Base-by-base conservation (phyloP, 2,329 filamentous ascomycete species). In the Coniochaeta sp. region DNA sequence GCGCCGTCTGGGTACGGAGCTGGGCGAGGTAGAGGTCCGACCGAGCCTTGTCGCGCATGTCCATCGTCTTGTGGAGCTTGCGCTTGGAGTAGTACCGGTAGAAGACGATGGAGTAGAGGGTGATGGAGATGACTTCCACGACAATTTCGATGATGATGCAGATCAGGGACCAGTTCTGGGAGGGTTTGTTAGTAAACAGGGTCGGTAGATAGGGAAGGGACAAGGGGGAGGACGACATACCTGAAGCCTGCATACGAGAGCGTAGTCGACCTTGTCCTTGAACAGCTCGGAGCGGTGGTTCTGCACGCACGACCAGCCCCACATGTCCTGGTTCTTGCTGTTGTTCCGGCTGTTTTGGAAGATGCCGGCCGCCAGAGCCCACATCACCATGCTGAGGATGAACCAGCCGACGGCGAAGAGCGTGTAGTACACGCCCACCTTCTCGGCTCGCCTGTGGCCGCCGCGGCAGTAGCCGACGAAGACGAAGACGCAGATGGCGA, bases 71-170 rank as follows among this genome's bases (percentile, higher is more conserved):
- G 71, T 87, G 85, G 56, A 99, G 88, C 67, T 88, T 87, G 68
- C 90, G 87, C 81, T 97, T 99, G 59, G 88, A 91, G 82, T 91
- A 96, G 79, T 95, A 95, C 61, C 94, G 88, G 79, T 95, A 97
- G 77, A 97, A 96, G 67, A 96, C 85, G 65, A 96, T 81, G 64
- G 82, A 90, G 78, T 99, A 99, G 63, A 99, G 89, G 51, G 84
- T 77, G 67, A 99, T 95, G 65, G 88, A 90, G 65, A 97, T 86
- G 59, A 89, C 81, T 66, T 97, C 94, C 61, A 99, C 80, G 55
- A 96, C 88, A 59, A 99, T 79, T 71, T 99, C 94, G 67, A 99
- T 97, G 66, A 99, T 87, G 72, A 91, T 91, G 79, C 94, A 99
- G 67, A 99, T 87, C 57, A 99, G 79, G 35, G 87, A 81, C 94